Conservation (phyloP, 352 stramenopile species). For the Globisporangium heterothallicum region DNA sequence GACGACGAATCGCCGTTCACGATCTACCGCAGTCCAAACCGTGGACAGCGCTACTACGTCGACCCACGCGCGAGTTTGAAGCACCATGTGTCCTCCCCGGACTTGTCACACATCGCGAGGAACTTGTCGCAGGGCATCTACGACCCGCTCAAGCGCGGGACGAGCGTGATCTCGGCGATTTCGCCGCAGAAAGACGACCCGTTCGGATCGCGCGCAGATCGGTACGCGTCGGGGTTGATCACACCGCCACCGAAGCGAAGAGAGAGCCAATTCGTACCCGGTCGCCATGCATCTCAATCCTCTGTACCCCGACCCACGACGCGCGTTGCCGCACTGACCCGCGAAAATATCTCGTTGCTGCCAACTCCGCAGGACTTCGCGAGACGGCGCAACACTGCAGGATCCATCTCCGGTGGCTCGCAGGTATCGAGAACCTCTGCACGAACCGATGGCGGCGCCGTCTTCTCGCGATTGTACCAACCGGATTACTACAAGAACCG, state of each 20-base stretch:
- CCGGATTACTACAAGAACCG: slow-evolving; percentile 79
- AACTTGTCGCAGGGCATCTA: slow-evolving; percentile 15
- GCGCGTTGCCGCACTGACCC: slow-evolving; percentile 64
- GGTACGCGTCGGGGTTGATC: slow-evolving; percentile 22
- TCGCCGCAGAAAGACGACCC: slow-evolving; percentile 9
- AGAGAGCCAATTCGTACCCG: slow-evolving; percentile 15
- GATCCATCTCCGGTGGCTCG: slow-evolving; percentile 58
- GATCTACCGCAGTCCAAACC: slow-evolving; percentile 20
- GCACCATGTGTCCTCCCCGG: slow-evolving; percentile 3
- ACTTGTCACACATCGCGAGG: not conserved
- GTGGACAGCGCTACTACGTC: slow-evolving; percentile 14
- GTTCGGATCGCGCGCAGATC: slow-evolving; percentile 2
- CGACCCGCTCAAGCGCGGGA: slow-evolving; percentile 10
- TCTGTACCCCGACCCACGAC: slow-evolving; percentile 26
- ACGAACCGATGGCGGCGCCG: slow-evolving; percentile 68
- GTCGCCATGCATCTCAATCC: slow-evolving; percentile 1
- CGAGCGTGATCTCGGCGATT: slow-evolving; percentile 8
- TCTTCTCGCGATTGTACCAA: slow-evolving; percentile 82
- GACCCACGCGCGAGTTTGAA: slow-evolving; percentile 8
- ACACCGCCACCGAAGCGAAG: slow-evolving; percentile 23
- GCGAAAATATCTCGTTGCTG: slow-evolving; percentile 76
- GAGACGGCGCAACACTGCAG: slow-evolving; percentile 26
- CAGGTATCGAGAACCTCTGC: slow-evolving; percentile 69
- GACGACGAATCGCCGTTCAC: slow-evolving; percentile 24
- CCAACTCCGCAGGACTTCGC: slow-evolving; percentile 30